These are phyloP conservation scores for Boletus rex-veris DNA, from an alignment of 768 basidiomycete species.

Conservation along the genomic window DNA sequence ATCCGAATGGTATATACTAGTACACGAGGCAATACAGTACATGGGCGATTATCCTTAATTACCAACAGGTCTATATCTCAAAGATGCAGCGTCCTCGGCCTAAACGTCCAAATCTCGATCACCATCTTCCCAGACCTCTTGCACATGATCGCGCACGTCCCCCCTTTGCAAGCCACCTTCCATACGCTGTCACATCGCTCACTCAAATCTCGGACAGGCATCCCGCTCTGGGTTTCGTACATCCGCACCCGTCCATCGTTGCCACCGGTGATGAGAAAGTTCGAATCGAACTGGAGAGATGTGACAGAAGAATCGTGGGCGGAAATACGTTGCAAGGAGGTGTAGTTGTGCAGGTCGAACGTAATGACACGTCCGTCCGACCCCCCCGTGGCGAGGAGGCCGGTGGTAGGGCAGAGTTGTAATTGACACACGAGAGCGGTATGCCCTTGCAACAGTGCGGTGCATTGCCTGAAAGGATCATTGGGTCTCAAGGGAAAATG, in stretches of 20 bases:
- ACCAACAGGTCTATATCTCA: slow-evolving; percentile 3
- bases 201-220: slow-evolving; percentile 70
- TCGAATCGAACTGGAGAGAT: slow-evolving; percentile 79
- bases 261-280: slow-evolving; percentile 79
- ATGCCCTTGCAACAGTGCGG: slow-evolving; percentile 86
- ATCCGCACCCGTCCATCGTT: slow-evolving; percentile 82
- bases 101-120: slow-evolving; percentile 83
- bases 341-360: slow-evolving; percentile 50
- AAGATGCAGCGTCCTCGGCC: slow-evolving; percentile 33
- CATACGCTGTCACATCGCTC: slow-evolving; percentile 80
- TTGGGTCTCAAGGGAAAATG: neutral
- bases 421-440: slow-evolving; percentile 91
- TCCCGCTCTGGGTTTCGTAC: slow-evolving; percentile 64
- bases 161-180: slow-evolving; percentile 74
- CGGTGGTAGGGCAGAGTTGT: slow-evolving; percentile 59
- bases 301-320: slow-evolving; percentile 90
- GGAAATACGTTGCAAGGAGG: slow-evolving; percentile 60
- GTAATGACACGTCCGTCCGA: slow-evolving; percentile 85
- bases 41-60: too few relatives aligned
- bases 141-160: slow-evolving; percentile 78
- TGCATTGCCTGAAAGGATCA: slow-evolving; percentile 55
- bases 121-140: slow-evolving; percentile 77
- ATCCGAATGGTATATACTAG: neutral
- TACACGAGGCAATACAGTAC: neutral
- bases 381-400: slow-evolving; percentile 73